Evolutionary conservation across 129 eudicot species (phyloP).

Genomic region (Erigeron canadensis): DNA sequence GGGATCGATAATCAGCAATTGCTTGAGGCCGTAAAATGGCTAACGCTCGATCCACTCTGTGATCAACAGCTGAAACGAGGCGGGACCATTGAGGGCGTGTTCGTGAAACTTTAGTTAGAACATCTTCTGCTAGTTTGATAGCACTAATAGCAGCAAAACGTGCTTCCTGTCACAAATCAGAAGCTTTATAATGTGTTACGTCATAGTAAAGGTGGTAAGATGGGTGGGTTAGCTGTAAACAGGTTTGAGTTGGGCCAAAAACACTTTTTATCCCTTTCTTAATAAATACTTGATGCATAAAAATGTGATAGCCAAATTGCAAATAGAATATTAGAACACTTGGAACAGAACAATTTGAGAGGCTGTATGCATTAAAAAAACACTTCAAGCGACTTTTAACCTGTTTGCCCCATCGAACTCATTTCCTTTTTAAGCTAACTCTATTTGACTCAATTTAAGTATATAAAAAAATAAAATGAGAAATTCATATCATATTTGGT

Average conservation of each 20-base stretch:
- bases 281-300: not conserved
- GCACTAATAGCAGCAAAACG: slow-evolving; percentile 59
- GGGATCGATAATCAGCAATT: slow-evolving; percentile 86
- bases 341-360: not conserved
- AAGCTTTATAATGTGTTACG: not conserved
- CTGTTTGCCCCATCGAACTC: not conserved
- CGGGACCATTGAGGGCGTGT: slow-evolving; percentile 82
- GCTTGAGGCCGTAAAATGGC: slow-evolving; percentile 92
- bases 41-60: slow-evolving; percentile 84
- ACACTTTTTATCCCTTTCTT: not conserved
- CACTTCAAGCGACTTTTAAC: not conserved
- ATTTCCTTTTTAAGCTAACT: not conserved
- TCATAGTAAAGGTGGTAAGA: not conserved
- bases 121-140: slow-evolving; percentile 66
- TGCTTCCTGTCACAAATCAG: slow-evolving; percentile 45
- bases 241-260: not conserved
- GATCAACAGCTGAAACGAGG: slow-evolving; percentile 86
- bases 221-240: not conserved
- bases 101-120: slow-evolving; percentile 57
- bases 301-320: not conserved
- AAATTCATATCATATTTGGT: not conserved
- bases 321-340: not conserved
- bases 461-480: not conserved
- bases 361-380: not conserved
- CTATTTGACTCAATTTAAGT: not conserved